A percentile compares a stretch with the other conserved stretches of the same genome.
Conservation (phyloP, 495 filamentous ascomycete species). For the Penicillium desertorum region DNA sequence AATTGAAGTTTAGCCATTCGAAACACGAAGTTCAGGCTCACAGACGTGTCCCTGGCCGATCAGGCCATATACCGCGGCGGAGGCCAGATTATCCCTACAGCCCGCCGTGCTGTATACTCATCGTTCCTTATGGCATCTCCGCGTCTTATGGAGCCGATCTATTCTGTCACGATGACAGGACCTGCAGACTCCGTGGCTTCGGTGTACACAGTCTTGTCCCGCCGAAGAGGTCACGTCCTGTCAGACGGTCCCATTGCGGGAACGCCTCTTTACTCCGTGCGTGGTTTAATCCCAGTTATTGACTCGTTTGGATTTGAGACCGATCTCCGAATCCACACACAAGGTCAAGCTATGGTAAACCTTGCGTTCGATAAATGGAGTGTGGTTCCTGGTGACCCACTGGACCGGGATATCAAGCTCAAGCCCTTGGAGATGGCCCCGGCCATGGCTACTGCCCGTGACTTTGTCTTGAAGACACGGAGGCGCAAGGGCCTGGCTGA, state of each 20-base stretch:
- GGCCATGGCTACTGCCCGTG: conserved; percentile 83
- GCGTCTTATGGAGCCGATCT: conserved; percentile 93
- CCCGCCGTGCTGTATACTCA: conserved; percentile 85
- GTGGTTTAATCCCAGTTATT: conserved; percentile 89
- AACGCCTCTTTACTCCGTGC: conserved; percentile 90
- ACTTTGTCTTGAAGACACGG: conserved; percentile 95
- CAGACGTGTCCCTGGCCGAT: conserved; percentile 80
- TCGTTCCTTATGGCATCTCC: conserved; percentile 97
- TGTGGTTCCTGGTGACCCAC: conserved; percentile 90
- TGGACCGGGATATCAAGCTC: conserved; percentile 81
- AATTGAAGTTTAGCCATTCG: conserved; percentile 67
- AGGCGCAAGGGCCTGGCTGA: conserved; percentile 91
- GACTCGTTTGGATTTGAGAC: conserved; percentile 98
- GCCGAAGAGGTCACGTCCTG: conserved; percentile 87
- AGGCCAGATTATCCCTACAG: conserved; percentile 95
- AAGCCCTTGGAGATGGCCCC: conserved; percentile 82
- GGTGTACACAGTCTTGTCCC: conserved; percentile 87
- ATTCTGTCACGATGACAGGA: conserved; percentile 86
- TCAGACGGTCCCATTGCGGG: conserved; percentile 91
- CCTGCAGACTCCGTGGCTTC: conserved; percentile 85
- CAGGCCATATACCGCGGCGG: conserved; percentile 93
- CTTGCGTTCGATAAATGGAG: conserved; percentile 96
- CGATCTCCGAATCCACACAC: conserved; percentile 91
- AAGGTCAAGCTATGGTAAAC: conserved; percentile 84
- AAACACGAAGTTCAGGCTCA: conserved; percentile 93